Base-by-base conservation (phyloP, 257 asterid genomes). In the Scutellaria galericulata region DNA sequence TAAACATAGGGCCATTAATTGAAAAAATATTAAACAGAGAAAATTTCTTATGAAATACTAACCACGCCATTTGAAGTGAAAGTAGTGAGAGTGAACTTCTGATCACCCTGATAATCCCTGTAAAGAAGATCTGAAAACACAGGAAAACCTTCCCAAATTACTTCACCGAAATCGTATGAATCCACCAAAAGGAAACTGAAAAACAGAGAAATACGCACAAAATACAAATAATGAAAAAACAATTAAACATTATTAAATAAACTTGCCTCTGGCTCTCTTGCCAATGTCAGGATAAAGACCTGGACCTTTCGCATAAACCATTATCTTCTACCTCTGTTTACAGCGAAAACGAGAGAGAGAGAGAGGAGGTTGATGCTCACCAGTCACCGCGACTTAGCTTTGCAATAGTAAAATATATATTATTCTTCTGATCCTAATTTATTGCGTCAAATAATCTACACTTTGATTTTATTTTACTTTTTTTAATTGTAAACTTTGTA, bases 231-330 rank as follows among this genome's bases (percentile, higher is more conserved):
- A 31, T 0, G 7, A 55, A 68, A 44, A 9, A 37, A 8, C 12
- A 51, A 5, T 15, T 1, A 58, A 6, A 8, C 13, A 62, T 15
- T n/a, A 61, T 9, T 24, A 2, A 60, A 51, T 55, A 12, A 4
- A 68, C 79, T 78, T 47, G 78, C 91, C 91, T 86, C 88, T 86
- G 42, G 89, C 87, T 78, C 64, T 82, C 80, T 84, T 86, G 51
- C 91, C 91, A 69, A 86, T 86, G 79, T 86, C 91, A 5, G 87
- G 24, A 80, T 86, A 86, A 41, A 86, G 86, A 46, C 91, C 91
- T 15, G 91, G 89, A 48, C 91, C 85, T 81, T 82, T 86, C 2
- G 75, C 87, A 31, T 78, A 81, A 76, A 77, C 88, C 90, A 83
- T 83, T 47, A 52, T 61, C 41, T 31, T 31, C 37, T 27, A 65